Evolutionary conservation across 306 rosid species (phyloP), one percentile per base, ranked within the genome.

Genomic region (Cucurbita ficifolia): DNA sequence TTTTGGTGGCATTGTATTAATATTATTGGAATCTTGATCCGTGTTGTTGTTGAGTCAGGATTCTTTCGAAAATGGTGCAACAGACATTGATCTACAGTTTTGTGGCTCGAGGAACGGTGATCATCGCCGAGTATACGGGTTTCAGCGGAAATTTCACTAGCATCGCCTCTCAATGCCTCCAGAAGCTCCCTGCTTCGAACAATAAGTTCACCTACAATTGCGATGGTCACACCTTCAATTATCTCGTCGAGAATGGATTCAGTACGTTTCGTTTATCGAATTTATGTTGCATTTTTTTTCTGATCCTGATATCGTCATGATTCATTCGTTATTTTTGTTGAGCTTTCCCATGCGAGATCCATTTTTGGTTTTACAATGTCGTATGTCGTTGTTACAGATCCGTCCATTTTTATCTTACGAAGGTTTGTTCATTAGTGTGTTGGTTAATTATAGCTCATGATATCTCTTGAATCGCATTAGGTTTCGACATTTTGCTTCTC

Each of bases 161-260:
- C 74, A 80, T 93, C 81, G 98, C 98, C 8, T 67, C 88, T 40
- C 98, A 93, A 77, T 93, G 98, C 83, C 96, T 93, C 57, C 98
- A 93, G 82, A 90, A 93, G 84, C 96, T 93, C 49, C 96, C 98
- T 22, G 86, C 98, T 72, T 77, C 96, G 49, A 93, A 86, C 72
- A 93, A 93, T 80, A 86, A 88, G 85, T 93, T 93, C 83, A 93
- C 93, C 60, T 93, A 93, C 78, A 93, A 87, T 68, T 90, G 98
- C 80, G 98, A 90, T 50, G 97, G 94, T 39, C 98, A 93, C 86
- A 93, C 98, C 71, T 93, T 93, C 90, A 93, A 93, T 79, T 93
- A 90, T 79, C 98, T 93, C 78, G 93, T 83, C 80, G 90, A 93
- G 58, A 86, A 83, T 53, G 98, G 98, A 75, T 90, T 93, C 80